Percentiles rank a stretch among this genome's conserved stretches.
Conservation (phyloP, 2,329 filamentous ascomycete genomes). For the Fusarium devonianum region DNA sequence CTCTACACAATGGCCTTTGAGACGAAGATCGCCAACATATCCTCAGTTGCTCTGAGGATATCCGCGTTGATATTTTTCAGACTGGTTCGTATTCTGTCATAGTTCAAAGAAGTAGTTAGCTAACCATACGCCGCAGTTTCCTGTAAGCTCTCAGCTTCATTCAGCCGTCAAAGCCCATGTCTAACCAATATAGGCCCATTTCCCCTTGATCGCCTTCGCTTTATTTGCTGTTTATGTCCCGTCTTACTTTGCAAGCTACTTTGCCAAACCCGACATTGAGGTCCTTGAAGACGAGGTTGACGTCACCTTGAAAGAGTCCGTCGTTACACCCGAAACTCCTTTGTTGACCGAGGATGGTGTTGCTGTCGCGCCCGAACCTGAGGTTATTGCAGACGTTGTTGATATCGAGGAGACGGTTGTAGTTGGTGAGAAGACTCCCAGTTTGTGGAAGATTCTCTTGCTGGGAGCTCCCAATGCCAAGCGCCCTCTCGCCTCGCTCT, state of each 20-base stretch:
- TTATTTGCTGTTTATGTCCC: slow-evolving; percentile 72
- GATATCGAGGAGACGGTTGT: slow-evolving; percentile 69
- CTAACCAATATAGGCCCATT: slow-evolving; percentile 45
- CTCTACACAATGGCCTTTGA: slow-evolving; percentile 44
- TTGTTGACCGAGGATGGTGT: slow-evolving; percentile 44
- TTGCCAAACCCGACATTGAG: slow-evolving; percentile 63
- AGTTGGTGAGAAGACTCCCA: slow-evolving; percentile 63
- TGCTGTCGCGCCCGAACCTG: slow-evolving; percentile 41
- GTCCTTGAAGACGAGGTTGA: slow-evolving; percentile 69
- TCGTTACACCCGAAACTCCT: slow-evolving; percentile 40
- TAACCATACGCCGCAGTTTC: slow-evolving; percentile 43
- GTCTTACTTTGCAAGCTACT: slow-evolving; percentile 66
- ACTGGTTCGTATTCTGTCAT: slow-evolving; percentile 42
- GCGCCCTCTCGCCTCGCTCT: slow-evolving; percentile 69
- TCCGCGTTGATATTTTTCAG: slow-evolving; percentile 48
- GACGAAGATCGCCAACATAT: slow-evolving; percentile 43
- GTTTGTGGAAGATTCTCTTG: slow-evolving; percentile 70
- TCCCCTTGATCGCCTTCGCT: slow-evolving; percentile 64
- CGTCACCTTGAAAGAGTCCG: slow-evolving; percentile 59
- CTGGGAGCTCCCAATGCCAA: slow-evolving; percentile 77
- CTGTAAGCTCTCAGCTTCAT: slow-evolving; percentile 40
- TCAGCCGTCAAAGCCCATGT: slow-evolving; percentile 14
- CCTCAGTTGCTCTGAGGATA: slow-evolving; percentile 50
- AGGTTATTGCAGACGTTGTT: slow-evolving; percentile 58
- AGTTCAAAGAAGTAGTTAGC: neutral